Evolutionary conservation across 2,329 filamentous ascomycete genomes (phyloP).

Genomic region (Apiospora hydei): DNA sequence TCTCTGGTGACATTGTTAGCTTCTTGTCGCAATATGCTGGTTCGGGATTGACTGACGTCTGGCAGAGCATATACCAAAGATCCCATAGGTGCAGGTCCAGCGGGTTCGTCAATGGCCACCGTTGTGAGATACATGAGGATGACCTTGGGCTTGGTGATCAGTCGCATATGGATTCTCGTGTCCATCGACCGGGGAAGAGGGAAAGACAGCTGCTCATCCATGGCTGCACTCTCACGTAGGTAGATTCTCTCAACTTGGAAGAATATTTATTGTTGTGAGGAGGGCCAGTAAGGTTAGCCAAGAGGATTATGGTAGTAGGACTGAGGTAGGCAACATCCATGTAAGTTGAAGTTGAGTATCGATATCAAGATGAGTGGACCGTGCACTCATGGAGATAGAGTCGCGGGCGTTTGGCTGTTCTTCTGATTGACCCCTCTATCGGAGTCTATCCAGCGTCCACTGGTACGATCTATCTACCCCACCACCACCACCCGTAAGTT

Average conservation of each 20-base stretch:
- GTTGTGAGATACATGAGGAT: slow-evolving; percentile 69
- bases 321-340: not conserved
- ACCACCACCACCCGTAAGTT: not conserved
- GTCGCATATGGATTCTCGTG: slow-evolving; percentile 66
- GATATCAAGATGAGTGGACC: not conserved
- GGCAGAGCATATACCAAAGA: slow-evolving; percentile 95
- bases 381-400: not conserved
- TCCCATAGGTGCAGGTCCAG: slow-evolving; percentile 68
- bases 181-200: slow-evolving; percentile 67
- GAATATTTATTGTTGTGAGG: not conserved
- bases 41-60: slow-evolving; percentile 65
- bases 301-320: not conserved
- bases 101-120: slow-evolving; percentile 59
- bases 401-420: not conserved
- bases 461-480: slow-evolving; percentile 12
- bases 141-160: slow-evolving; percentile 65
- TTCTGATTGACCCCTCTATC: slow-evolving; percentile 13
- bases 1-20: slow-evolving; percentile 45
- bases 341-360: slow-evolving; percentile 12
- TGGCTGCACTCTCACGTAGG: not conserved
- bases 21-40: slow-evolving; percentile 25
- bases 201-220: slow-evolving; percentile 59
- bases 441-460: not conserved
- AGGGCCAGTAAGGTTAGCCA: not conserved
- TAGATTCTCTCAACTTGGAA: too few relatives aligned